Percentiles rank a stretch among this genome's conserved stretches.
phyloP scores from a whole-genome alignment of 441 rosid species.

The Omphalea diandra region DNA sequence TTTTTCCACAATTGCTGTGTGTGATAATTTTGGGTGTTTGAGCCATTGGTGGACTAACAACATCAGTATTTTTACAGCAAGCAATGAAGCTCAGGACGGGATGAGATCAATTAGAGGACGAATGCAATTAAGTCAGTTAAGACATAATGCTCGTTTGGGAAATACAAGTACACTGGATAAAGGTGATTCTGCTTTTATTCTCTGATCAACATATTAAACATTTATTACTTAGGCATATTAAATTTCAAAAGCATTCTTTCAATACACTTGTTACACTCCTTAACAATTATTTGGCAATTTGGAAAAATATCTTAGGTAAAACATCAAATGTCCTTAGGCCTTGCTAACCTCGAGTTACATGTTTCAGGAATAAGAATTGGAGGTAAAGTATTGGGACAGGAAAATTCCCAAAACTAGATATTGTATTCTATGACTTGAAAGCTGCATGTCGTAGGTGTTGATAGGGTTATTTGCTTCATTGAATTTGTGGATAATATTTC shows the following conservation, averaged over 20 bases:
- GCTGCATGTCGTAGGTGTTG: background rate
- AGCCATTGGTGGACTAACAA: background rate
- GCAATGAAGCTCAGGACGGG: conserved; percentile 6
- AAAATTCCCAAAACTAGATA: background rate
- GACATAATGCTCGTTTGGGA: conserved; percentile 1
- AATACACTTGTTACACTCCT: background rate
- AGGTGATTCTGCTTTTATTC: background rate
- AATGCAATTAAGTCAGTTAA: background rate
- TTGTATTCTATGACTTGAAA: background rate
- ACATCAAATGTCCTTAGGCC: background rate
- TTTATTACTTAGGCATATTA: background rate
- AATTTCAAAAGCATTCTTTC: background rate
- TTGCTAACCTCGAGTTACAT: background rate
- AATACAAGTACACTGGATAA: background rate
- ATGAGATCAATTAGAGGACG: background rate
- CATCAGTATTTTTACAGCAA: background rate
- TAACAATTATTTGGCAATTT: background rate
- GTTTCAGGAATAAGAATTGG: background rate
- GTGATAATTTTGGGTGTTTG: background rate
- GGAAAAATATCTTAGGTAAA: background rate
- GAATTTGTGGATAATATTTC: background rate
- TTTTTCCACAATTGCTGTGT: background rate
- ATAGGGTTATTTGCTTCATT: background rate
- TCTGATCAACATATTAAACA: background rate
- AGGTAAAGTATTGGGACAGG: background rate